A percentile compares a stretch with the other conserved stretches of the same genome.
These are phyloP conservation scores for Dothideomycetes sp. DNA, from an alignment of 2,329 filamentous ascomycete genomes.

Conservation along the genomic window DNA sequence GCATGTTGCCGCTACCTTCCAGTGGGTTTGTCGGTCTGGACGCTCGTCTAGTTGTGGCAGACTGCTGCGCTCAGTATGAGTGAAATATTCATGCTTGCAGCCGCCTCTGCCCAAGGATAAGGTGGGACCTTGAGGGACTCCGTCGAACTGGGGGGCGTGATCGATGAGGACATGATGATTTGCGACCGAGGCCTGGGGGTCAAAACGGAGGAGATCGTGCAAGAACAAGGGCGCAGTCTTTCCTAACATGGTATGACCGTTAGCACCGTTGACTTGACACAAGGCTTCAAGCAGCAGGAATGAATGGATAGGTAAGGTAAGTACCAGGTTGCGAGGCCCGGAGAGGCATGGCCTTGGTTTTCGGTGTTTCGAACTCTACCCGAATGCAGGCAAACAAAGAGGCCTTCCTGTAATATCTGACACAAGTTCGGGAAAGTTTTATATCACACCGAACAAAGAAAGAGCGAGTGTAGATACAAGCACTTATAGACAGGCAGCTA, in stretches of 20 bases:
- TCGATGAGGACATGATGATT: constrained; percentile 48
- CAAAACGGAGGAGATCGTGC: constrained; percentile 44
- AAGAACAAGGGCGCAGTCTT: constrained; percentile 43
- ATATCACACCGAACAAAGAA: too few species aligned
- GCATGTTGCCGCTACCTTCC: constrained; percentile 54
- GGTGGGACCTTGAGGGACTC: constrained; percentile 25
- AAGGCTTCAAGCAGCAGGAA: constrained; percentile 23
- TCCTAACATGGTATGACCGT: constrained; percentile 29
- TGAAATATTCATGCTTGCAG: constrained; percentile 52
- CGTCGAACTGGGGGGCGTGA: constrained; percentile 44
- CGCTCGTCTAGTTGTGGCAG: constrained; percentile 35
- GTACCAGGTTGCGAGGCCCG: constrained; percentile 14
- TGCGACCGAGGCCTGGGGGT: constrained; percentile 30
- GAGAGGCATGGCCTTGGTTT: constrained; percentile 13
- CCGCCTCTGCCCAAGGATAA: constrained; percentile 30
- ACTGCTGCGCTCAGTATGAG: constrained; percentile 47
- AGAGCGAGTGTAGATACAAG: too few species aligned
- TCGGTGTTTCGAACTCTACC: too few species aligned
- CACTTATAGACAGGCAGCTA: too few species aligned
- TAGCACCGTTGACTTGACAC: background rate
- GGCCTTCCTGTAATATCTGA: too few species aligned
- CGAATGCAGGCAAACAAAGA: too few species aligned
- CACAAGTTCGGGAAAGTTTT: too few species aligned
- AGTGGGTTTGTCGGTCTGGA: constrained; percentile 33
- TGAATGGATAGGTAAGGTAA: background rate